Base-by-base conservation (phyloP, 2,329 filamentous ascomycete species). In the Pseudogymnoascus sp. region DNA sequence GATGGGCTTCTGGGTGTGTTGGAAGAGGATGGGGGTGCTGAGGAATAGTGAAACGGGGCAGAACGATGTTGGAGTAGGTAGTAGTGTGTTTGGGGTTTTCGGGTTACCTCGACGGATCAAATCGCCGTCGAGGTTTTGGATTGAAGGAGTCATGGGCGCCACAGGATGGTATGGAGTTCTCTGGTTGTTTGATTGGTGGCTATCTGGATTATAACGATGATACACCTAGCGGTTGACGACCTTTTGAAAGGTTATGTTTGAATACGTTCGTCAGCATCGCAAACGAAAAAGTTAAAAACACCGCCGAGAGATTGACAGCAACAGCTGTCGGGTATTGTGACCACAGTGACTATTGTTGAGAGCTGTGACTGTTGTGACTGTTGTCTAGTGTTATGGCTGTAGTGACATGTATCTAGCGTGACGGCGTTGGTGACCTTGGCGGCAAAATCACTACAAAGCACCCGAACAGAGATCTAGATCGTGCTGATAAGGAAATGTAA, bases 1-100 rank as follows among this genome's bases (percentile, higher is more conserved):
- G 81, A 85, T 70, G 82, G 79, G 64, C 74, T 86, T 65, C 84
- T 86, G 68, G 78, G 81, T 55, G 83, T 85, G 78, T 84, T 86
- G 80, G 82, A 86, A 71, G 83, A 86, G 69, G 81, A 85, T 69
- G 31, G 38, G 35, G 58, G 49, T 31, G 49, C 49, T 8, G 49
- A 55, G 49, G 49, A 35, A 19, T 55, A 33, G 29, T 33, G 29
- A 33, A 33, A 33, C 3, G 49, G 49, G 4, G 2, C n/a, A n/a
- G 29, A 19, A 31, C 16, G n/a, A 35, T 19, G 29, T 33, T 55
- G 49, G 29, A 55, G 49, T 55, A 55, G n/a, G n/a, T 21, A 19
- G 49, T 33, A 33, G 49, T 33, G 29, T 55, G 29, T 35, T 55
- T 21, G 29, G 49, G 26, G 33, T 19, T 33, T 55, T 14, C 49